Percentiles rank a stretch among this genome's conserved stretches.
Conservation (phyloP, 441 rosid genomes). For the Croton laevigatus region DNA sequence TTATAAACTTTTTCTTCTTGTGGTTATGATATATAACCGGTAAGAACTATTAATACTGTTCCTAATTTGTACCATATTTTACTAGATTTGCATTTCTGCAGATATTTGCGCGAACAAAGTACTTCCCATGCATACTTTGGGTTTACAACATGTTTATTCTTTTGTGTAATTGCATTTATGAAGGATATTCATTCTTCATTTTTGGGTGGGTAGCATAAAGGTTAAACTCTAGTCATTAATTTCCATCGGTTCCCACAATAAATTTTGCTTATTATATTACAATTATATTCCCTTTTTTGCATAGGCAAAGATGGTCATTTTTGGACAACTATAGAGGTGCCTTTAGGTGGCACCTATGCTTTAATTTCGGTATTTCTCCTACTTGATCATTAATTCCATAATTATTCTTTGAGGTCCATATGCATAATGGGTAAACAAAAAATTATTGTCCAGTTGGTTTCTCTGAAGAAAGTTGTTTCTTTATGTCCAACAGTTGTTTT, state of each 20-base stretch:
- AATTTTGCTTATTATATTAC: constrained; percentile 6
- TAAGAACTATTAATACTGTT: neutral
- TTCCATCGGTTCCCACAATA: constrained; percentile 11
- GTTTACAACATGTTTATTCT: constrained; percentile 69
- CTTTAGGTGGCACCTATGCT: constrained; percentile 98
- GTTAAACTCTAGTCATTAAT: neutral
- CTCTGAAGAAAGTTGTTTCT: constrained; percentile 1
- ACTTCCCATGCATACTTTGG: constrained; percentile 66
- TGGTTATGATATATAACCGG: neutral
- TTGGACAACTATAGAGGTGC: constrained; percentile 80
- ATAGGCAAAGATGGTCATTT: constrained; percentile 62
- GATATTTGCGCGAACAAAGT: constrained; percentile 58
- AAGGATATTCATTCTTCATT: constrained; percentile 78
- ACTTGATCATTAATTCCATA: constrained; percentile 6
- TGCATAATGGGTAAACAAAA: too few relatives aligned
- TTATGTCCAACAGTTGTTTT: constrained; percentile 59
- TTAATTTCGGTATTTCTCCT: constrained; percentile 69
- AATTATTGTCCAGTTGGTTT: too few relatives aligned
- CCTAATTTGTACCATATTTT: constrained; percentile 28
- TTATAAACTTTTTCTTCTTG: neutral
- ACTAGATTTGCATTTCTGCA: constrained; percentile 41
- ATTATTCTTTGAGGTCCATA: neutral
- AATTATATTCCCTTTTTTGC: constrained; percentile 16
- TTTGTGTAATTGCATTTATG: constrained; percentile 73
- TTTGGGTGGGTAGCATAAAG: constrained; percentile 65